Conservation (phyloP, 108 stramenopile species). For the Cyclotella kingstonii region DNA sequence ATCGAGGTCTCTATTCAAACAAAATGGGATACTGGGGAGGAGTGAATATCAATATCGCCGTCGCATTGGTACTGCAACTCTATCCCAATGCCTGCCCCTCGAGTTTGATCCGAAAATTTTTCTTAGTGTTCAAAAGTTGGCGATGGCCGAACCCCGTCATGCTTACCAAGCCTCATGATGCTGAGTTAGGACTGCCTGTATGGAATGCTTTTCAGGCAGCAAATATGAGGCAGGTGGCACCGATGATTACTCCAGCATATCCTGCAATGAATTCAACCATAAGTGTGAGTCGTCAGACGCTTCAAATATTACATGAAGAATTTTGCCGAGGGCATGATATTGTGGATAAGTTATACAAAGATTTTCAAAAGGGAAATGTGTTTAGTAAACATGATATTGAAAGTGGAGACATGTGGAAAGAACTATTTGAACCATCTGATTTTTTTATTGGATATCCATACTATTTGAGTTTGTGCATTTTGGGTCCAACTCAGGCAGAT, state of each 20-base stretch:
- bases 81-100: conserved; percentile 91
- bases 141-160: conserved; percentile 87
- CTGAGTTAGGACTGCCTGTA: conserved; percentile 73
- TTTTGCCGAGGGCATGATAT: conserved; percentile 78
- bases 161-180: conserved; percentile 85
- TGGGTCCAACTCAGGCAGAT: conserved; percentile 85
- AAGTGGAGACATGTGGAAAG: conserved; percentile 64
- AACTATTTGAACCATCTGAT: conserved; percentile 90
- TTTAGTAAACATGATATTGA: conserved; percentile 28
- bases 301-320: conserved; percentile 85
- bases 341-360: conserved; percentile 73
- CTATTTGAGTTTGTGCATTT: conserved; percentile 92
- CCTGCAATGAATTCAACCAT: conserved; percentile 98
- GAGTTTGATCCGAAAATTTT: conserved; percentile 84
- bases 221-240: conserved; percentile 79
- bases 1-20: conserved; percentile 96
- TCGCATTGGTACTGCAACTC: conserved; percentile 90
- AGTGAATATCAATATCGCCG: conserved; percentile 97
- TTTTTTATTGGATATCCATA: conserved; percentile 95
- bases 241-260: conserved; percentile 99
- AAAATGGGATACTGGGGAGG: conserved; percentile 97
- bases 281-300: conserved; percentile 80
- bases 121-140: conserved; percentile 90
- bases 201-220: conserved; percentile 65
- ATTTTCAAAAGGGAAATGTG: conserved; percentile 48